Percentiles rank a stretch among this genome's conserved stretches.
phyloP scores from a whole-genome alignment of 106 monocot species.

The Acorus gramineus region DNA sequence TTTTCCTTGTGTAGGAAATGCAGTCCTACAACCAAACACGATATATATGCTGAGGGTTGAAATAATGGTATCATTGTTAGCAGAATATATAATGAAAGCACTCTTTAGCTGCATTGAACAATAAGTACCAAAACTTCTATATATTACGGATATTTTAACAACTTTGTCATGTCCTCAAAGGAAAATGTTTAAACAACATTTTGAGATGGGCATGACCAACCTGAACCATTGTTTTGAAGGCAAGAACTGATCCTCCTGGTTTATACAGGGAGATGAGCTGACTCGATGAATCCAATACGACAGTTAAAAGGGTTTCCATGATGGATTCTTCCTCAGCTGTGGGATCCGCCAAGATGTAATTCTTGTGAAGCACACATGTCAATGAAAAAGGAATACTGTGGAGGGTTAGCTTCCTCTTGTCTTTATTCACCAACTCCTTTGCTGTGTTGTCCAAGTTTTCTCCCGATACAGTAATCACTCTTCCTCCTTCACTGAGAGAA shows the following conservation, averaged over 20 bases:
- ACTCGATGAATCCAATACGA: slow-evolving; percentile 56
- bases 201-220: slow-evolving; percentile 17
- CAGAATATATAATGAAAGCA: background rate
- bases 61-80: background rate
- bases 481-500: slow-evolving; percentile 77
- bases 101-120: background rate
- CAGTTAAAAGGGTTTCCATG: slow-evolving; percentile 65
- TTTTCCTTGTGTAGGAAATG: slow-evolving; percentile 29
- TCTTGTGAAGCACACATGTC: slow-evolving; percentile 73
- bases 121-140: background rate
- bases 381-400: slow-evolving; percentile 56
- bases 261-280: slow-evolving; percentile 57
- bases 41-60: background rate
- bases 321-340: slow-evolving; percentile 86
- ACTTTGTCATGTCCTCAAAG: too few species aligned
- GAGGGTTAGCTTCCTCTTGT: slow-evolving; percentile 66
- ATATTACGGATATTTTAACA: background rate
- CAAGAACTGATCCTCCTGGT: slow-evolving; percentile 68
- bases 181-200: too few species aligned
- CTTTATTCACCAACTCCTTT: slow-evolving; percentile 73
- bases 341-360: slow-evolving; percentile 74
- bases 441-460: slow-evolving; percentile 32
- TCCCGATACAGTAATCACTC: slow-evolving; percentile 54
- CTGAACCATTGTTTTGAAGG: slow-evolving; percentile 42
- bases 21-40: slow-evolving; percentile 27